phyloP scores from a whole-genome alignment of 2,329 filamentous ascomycete genomes.

The Daldinia sp. region DNA sequence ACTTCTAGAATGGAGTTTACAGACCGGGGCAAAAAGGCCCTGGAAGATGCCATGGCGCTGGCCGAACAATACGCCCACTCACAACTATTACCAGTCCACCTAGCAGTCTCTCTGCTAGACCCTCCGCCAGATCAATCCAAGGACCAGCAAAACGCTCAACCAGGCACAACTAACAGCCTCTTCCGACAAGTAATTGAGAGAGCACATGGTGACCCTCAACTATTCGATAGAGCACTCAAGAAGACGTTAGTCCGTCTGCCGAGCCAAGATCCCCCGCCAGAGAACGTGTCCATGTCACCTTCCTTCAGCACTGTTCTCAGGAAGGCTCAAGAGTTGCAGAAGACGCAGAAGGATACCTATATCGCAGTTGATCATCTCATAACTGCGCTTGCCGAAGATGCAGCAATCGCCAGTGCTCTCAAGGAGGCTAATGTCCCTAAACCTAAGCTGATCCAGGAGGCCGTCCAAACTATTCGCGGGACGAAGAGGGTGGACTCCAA shows the following conservation, averaged over 20 bases:
- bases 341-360: constrained; percentile 96
- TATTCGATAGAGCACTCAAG: constrained; percentile 89
- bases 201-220: constrained; percentile 91
- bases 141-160: constrained; percentile 82
- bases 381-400: constrained; percentile 83
- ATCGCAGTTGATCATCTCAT: constrained; percentile 97
- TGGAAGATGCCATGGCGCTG: constrained; percentile 88
- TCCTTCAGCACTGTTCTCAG: constrained; percentile 85
- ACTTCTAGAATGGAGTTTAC: constrained; percentile 89
- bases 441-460: constrained; percentile 87
- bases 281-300: constrained; percentile 85
- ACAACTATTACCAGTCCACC: constrained; percentile 89
- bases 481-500: constrained; percentile 95
- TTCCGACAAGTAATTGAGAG: constrained; percentile 95
- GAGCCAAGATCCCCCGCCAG: constrained; percentile 94
- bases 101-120: constrained; percentile 85
- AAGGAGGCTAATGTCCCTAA: constrained; percentile 93
- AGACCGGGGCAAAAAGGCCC: constrained; percentile 88
- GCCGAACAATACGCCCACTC: constrained; percentile 92
- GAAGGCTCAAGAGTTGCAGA: constrained; percentile 88
- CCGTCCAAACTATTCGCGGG: constrained; percentile 91
- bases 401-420: constrained; percentile 77
- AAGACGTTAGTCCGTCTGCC: constrained; percentile 90
- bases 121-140: constrained; percentile 81
- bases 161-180: constrained; percentile 75